Conservation (phyloP, 495 filamentous ascomycete species). For the Rusavskia elegans region DNA sequence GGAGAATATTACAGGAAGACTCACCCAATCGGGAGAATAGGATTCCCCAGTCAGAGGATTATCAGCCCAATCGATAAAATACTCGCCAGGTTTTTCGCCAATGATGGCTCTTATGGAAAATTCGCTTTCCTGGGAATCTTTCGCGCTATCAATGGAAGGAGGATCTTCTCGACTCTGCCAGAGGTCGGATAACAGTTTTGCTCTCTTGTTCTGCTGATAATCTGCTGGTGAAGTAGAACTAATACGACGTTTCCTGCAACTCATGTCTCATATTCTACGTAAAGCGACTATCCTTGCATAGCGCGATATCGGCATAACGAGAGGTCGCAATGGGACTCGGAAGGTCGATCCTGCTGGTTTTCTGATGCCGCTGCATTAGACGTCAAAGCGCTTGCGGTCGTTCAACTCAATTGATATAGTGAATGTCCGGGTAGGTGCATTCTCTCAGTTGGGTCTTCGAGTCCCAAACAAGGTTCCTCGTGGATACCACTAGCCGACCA, state of each 20-base stretch:
- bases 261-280: conserved; percentile 13
- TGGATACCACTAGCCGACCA: background rate
- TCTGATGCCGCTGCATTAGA: too few relatives aligned
- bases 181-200: conserved; percentile 3
- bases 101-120: conserved; percentile 11
- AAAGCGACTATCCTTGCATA: background rate
- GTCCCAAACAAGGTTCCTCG: background rate
- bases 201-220: conserved; percentile 4
- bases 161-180: conserved; percentile 5
- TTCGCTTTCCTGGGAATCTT: background rate
- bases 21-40: conserved; percentile 27
- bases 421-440: background rate
- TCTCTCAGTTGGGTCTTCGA: background rate
- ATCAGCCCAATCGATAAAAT: conserved; percentile 28
- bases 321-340: too few relatives aligned
- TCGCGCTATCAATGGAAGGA: background rate
- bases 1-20: conserved; percentile 3
- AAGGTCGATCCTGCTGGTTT: too few relatives aligned
- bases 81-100: conserved; percentile 22
- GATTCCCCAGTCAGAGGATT: conserved; percentile 12
- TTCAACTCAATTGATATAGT: too few relatives aligned
- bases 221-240: conserved; percentile 4
- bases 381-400: too few relatives aligned
- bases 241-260: conserved; percentile 13
- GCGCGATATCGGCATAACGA: background rate